Evolutionary conservation across 1,139 yeast species (phyloP).

Genomic region (Yamadazyma pseudoaaseri): DNA sequence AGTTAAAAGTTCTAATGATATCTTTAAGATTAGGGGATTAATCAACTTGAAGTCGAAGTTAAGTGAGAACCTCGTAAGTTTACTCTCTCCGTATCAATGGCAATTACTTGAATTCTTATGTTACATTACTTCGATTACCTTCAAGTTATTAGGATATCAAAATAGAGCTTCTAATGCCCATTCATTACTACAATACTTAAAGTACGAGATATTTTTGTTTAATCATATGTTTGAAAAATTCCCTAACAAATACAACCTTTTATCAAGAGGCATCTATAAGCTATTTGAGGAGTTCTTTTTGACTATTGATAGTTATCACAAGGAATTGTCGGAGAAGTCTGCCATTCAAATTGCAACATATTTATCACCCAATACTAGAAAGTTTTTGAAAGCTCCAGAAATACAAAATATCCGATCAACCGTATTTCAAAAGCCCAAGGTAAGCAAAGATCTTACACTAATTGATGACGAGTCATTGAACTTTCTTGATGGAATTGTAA

Average conservation of each 20-base stretch:
- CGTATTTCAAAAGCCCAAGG: slow-evolving; percentile 1
- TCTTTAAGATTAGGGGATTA: slow-evolving; percentile 5
- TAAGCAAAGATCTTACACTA: slow-evolving; percentile 2
- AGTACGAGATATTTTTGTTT: slow-evolving; percentile 13
- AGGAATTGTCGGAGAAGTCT: slow-evolving; percentile 13
- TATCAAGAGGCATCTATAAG: slow-evolving; percentile 11
- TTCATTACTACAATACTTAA: slow-evolving; percentile 10
- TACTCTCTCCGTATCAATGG: slow-evolving; percentile 12
- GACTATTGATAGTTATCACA: slow-evolving; percentile 12
- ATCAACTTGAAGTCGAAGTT: slow-evolving; percentile 3
- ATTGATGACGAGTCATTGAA: slow-evolving; percentile 12
- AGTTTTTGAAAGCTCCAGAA: slow-evolving; percentile 21
- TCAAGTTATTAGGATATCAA: slow-evolving; percentile 8
- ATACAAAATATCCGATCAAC: slow-evolving; percentile 15
- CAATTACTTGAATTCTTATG: slow-evolving; percentile 14
- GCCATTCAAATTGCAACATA: slow-evolving; percentile 21
- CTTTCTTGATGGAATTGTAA: slow-evolving; percentile 23
- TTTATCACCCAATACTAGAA: slow-evolving; percentile 26
- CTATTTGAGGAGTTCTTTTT: slow-evolving; percentile 10
- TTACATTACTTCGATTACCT: slow-evolving; percentile 9
- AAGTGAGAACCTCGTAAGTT: not conserved
- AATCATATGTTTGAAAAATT: slow-evolving; percentile 13
- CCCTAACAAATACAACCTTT: slow-evolving; percentile 10
- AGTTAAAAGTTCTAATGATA: not conserved
- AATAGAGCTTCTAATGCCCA: slow-evolving; percentile 4